Evolutionary conservation across 2,329 filamentous ascomycete genomes (phyloP).

Genomic region (Nannizzia gypsea): DNA sequence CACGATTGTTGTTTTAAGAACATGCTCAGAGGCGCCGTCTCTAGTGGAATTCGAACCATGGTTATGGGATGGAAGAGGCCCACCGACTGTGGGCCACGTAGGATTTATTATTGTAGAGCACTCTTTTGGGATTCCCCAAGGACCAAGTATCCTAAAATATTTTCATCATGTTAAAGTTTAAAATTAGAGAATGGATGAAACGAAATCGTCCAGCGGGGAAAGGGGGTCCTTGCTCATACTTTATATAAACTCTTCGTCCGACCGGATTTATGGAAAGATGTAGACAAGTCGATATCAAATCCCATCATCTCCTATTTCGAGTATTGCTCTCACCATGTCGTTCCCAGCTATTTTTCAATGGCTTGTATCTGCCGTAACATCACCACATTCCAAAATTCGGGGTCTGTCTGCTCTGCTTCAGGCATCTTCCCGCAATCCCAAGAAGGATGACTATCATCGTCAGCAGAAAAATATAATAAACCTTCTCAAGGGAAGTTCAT

Average conservation of each 20-base stretch:
- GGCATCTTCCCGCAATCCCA: neutral
- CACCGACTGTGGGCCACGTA: neutral
- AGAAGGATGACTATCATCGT: neutral
- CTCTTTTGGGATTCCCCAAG: neutral
- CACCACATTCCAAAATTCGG: neutral
- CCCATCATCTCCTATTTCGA: neutral
- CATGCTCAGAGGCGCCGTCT: neutral
- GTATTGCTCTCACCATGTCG: neutral
- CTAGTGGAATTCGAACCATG: neutral
- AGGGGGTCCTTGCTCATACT: neutral
- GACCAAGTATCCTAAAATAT: neutral
- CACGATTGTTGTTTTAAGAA: neutral
- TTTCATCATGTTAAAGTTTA: neutral
- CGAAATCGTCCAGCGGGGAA: neutral
- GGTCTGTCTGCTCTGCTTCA: neutral
- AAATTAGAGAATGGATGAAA: neutral
- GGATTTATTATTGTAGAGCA: neutral
- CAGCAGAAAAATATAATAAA: constrained; percentile 8
- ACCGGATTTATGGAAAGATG: neutral
- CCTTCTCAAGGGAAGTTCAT: constrained; percentile 6
- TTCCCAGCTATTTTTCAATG: neutral
- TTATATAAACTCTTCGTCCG: neutral
- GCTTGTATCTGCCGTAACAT: neutral
- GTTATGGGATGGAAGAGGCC: neutral
- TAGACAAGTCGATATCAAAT: neutral